Base-by-base conservation (phyloP, 192 early-diverging fungal species). In the Phycomyces nitens region DNA sequence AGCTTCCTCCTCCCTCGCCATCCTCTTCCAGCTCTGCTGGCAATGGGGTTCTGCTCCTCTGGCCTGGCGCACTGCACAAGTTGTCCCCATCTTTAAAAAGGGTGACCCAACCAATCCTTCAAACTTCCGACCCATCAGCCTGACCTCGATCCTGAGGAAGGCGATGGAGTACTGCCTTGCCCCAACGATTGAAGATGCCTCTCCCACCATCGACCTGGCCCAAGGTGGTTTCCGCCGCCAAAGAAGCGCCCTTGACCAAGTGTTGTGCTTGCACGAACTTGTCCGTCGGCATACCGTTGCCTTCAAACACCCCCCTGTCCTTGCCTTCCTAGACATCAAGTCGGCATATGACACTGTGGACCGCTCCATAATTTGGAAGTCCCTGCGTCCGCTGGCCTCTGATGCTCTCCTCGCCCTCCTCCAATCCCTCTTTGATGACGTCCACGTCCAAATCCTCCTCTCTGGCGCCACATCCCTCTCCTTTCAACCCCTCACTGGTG, bases 291-390 rank as follows among this genome's bases (percentile, higher is more conserved):
- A 34, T 7, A 34, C 29, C 2, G 29, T 34, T 34, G 3, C 7
- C 3, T 34, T 52, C 18, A 52, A 23, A 20, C n/a, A 1, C 8
- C 40, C 18, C 12, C 49, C 66, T 15, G 58, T 51, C 3, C 16
- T 68, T 1, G 66, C 66, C 5, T 68, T 68, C 42, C 34, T 68
- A 11, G 66, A 68, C 20, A 68, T 68, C 3, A 23, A 68, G 49
- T 22, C 66, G 5, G 66, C 66, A 7, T 68, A 61, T 42, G 66
- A 68, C 54, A 61, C 66, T 2, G 47, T 68, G 0, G 66, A 68
- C 8, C 29, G 58, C 16, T 22, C 3, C 1, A 56, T 68, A 1
- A 61, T 68, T 24, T 61, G 58, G 66, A 7, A 50, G 0, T 47
- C 49, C 5, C 56, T 68, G 18, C 2, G 16, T 16, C 2, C 1